phyloP scores from a whole-genome alignment of 2,329 filamentous ascomycete species.

The Pseudocercospora fijiensis region DNA sequence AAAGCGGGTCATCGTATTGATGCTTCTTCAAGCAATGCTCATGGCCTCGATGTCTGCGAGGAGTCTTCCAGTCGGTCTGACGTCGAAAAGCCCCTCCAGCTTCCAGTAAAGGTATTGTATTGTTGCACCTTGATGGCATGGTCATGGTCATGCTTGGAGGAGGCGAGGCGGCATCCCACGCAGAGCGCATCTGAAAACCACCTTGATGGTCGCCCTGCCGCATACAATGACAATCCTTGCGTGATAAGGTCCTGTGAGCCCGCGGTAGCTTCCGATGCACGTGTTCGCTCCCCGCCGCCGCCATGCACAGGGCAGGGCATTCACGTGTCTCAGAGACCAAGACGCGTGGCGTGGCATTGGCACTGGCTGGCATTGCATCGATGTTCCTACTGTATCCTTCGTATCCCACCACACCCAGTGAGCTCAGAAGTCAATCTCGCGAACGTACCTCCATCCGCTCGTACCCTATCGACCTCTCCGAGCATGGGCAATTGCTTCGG shows the following conservation, averaged over 20 bases:
- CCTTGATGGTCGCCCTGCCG: conserved; percentile 22
- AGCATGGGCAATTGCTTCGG: conserved; percentile 86
- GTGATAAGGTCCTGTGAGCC: too few relatives aligned
- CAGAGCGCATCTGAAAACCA: conserved; percentile 16
- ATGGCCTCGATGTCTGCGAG: not conserved
- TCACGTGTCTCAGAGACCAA: not conserved
- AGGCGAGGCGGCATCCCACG: conserved; percentile 9
- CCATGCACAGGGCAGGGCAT: too few relatives aligned
- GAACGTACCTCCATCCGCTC: not conserved
- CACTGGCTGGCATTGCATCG: not conserved
- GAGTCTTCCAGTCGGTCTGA: conserved; percentile 3
- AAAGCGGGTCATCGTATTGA: conserved; percentile 29
- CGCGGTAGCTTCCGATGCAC: too few relatives aligned
- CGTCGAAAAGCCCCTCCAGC: conserved; percentile 13
- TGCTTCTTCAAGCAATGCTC: not conserved
- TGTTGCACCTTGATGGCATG: conserved; percentile 17
- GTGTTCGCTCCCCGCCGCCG: too few relatives aligned
- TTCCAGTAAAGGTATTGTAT: not conserved
- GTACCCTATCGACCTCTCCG: conserved; percentile 11
- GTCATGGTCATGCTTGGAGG: conserved; percentile 7
- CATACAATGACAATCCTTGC: not conserved
- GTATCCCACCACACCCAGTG: not conserved
- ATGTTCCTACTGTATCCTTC: not conserved
- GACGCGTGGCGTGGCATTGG: not conserved
- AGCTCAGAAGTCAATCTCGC: not conserved